Conservation (phyloP, 495 filamentous ascomycete genomes). For the Pseudevernia furfuracea region DNA sequence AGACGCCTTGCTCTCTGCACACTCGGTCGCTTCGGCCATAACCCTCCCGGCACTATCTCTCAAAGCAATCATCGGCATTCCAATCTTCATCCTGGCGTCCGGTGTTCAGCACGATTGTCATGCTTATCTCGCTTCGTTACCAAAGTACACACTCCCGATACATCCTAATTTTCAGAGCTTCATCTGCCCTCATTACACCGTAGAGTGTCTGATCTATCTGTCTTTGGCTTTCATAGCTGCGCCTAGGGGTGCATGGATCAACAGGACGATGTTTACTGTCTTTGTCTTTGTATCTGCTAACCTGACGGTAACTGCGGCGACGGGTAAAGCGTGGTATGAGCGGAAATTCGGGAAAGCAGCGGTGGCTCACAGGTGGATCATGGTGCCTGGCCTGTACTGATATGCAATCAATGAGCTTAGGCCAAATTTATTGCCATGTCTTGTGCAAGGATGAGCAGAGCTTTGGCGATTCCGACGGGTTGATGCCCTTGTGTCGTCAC, state of each 20-base stretch:
- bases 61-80: constrained; percentile 52
- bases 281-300: constrained; percentile 69
- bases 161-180: constrained; percentile 61
- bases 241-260: constrained; percentile 53
- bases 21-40: constrained; percentile 32
- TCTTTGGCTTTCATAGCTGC: constrained; percentile 69
- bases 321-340: constrained; percentile 73
- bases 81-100: constrained; percentile 67
- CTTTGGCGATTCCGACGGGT: neutral
- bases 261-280: constrained; percentile 64
- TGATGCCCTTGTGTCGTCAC: constrained; percentile 22
- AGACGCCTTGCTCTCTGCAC: constrained; percentile 31
- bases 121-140: constrained; percentile 65
- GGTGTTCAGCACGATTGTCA: constrained; percentile 76
- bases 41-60: constrained; percentile 42
- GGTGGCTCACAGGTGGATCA: constrained; percentile 63
- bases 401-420: neutral
- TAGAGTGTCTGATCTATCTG: constrained; percentile 77
- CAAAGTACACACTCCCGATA: constrained; percentile 74
- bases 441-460: neutral
- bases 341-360: constrained; percentile 65
- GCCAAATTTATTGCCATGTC: neutral
- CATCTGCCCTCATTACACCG: constrained; percentile 86
- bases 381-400: constrained; percentile 66
- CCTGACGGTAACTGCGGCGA: constrained; percentile 71